Evolutionary conservation across 1,284 basidiomycete genomes (phyloP), one percentile per base, ranked within the genome.

Genomic region (Puccinia polysora): DNA sequence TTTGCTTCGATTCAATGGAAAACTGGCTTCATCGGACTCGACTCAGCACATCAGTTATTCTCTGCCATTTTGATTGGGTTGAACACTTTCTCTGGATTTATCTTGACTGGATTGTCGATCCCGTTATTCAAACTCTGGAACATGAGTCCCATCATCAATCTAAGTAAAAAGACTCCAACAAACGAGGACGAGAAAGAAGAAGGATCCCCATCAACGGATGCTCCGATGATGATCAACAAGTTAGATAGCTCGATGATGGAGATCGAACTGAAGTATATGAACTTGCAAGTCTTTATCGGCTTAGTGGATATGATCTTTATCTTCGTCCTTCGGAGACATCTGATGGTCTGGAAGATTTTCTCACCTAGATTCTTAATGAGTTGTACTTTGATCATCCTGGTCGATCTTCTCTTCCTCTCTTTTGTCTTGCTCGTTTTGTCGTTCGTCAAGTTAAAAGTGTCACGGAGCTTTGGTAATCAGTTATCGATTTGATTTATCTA

Each of bases 281-380:
- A 87, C 1, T 94, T 94, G 79, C 88, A 89, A 78, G 80, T 84
- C 2, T 77, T 83, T 2, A 78, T 96, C 34, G 80, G 90, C 0
- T 78, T 95, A 5, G 86, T 88, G 2, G 86, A 86, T 8, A 87
- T 90, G 3, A 80, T 86, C 4, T 88, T 87, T 73, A 87, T 91
- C 0, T 88, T 89, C 2, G 85, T 86, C 78, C 82, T 97, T 68
- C 81, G 92, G 71, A 80, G 95, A 49, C 96, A 99, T 80, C 80
- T 98, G 75, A 97, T 98, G 94, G 92, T 97, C 43, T 99, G 95
- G 92, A 97, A 97, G 81, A 88, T 97, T 4, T 98, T 97, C 79
- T 93, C 93, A 34, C 96, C 96, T 63, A 83, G 94, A 73, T 95
- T 94, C 79, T 94, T 97, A 88, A 79, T 86, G 15, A 88, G 85